A percentile compares a stretch with the other conserved stretches of the same genome.
Evolutionary conservation across 1,284 basidiomycete species (phyloP).

Genomic region (Naganishia sp.): DNA sequence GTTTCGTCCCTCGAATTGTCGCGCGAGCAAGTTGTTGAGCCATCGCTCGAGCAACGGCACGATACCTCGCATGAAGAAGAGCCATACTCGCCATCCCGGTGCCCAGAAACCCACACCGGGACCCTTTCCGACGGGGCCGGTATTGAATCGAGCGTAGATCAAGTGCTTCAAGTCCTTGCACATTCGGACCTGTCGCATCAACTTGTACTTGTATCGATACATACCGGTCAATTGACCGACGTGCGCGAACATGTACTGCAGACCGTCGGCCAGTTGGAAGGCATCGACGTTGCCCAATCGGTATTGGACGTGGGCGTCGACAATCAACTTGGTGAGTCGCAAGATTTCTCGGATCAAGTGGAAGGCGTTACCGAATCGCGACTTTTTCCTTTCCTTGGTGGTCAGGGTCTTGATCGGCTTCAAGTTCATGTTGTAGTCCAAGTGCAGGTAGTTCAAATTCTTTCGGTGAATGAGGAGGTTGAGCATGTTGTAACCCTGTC

Average conservation of each 20-base stretch:
- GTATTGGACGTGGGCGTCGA: conserved; percentile 98
- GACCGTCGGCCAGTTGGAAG: conserved; percentile 97
- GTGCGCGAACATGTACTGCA: conserved; percentile 97
- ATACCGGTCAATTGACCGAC: conserved; percentile 98
- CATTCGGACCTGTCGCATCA: conserved; percentile 99
- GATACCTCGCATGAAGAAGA: conserved; percentile 99
- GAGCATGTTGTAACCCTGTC: conserved; percentile 99
- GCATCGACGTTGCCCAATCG: conserved; percentile 98
- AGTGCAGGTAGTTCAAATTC: conserved; percentile 84
- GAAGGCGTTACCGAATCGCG: conserved; percentile 98
- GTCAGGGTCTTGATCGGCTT: conserved; percentile 99
- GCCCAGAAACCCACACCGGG: conserved; percentile 99
- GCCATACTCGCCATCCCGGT: conserved; percentile 98
- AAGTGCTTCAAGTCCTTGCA: conserved; percentile 99
- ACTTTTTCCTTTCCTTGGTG: conserved; percentile 99
- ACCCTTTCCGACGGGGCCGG: conserved; percentile 97
- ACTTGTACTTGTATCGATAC: conserved; percentile 99
- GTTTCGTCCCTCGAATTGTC: conserved; percentile 61
- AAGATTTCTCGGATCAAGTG: conserved; percentile 97
- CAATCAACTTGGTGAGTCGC: conserved; percentile 95
- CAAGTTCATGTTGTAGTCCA: conserved; percentile 58
- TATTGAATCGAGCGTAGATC: conserved; percentile 97
- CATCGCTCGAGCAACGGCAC: conserved; percentile 96
- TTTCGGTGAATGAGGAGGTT: conserved; percentile 99
- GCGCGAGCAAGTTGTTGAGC: conserved; percentile 85